These are phyloP conservation scores for Pterocarpus macrocarpus DNA, from an alignment of 306 rosid genomes.

Conservation along the genomic window DNA sequence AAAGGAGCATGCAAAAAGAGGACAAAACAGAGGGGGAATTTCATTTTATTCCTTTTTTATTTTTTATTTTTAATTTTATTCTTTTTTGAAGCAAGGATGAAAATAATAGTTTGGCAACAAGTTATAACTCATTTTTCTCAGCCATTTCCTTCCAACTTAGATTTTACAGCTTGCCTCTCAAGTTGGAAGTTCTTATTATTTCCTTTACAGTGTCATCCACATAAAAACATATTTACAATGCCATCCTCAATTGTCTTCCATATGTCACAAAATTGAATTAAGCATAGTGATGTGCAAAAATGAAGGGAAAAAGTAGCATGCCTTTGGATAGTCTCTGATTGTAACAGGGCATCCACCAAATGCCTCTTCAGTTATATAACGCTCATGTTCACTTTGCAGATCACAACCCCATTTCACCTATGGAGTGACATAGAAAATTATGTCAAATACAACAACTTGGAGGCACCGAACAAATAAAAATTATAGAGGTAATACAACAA, in stretches of 20 bases:
- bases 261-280: background rate
- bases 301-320: constrained; percentile 46
- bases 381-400: constrained; percentile 98
- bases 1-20: background rate
- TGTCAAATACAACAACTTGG: constrained; percentile 28
- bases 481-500: constrained; percentile 22
- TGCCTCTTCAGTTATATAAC: constrained; percentile 91
- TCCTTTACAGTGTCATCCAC: background rate
- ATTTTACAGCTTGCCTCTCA: background rate
- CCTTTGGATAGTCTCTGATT: constrained; percentile 97
- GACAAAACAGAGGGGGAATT: background rate
- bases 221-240: background rate
- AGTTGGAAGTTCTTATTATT: constrained; percentile 15
- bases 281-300: constrained; percentile 29
- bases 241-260: no score
- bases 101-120: background rate
- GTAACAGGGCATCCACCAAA: constrained; percentile 89
- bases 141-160: constrained; percentile 2
- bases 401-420: constrained; percentile 98
- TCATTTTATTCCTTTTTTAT: no score
- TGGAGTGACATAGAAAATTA: constrained; percentile 31
- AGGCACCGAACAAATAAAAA: constrained; percentile 34
- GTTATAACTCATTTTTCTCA: constrained; percentile 19
- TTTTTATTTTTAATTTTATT: no score
- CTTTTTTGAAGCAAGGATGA: no score